Evolutionary conservation across 2,329 filamentous ascomycete genomes (phyloP).

Genomic region (Phaeosphaeriaceae sp.): DNA sequence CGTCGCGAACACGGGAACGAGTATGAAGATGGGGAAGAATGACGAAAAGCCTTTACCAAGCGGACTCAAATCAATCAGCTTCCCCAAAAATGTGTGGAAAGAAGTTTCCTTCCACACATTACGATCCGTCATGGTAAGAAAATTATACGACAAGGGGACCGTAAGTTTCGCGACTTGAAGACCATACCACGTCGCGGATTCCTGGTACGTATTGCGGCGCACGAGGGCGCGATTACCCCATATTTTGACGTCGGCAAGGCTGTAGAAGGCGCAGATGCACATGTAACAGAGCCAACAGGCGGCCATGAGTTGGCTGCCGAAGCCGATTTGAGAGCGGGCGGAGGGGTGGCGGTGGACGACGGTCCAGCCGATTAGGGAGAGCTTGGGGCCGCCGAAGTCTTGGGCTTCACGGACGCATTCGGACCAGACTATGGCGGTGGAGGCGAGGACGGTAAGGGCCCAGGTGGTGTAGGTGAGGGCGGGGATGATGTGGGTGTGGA

Average conservation of each 20-base stretch:
- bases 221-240: conserved; percentile 95
- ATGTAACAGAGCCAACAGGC: conserved; percentile 94
- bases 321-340: conserved; percentile 76
- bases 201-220: conserved; percentile 86
- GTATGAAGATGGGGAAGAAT: conserved; percentile 85
- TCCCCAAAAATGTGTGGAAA: conserved; percentile 87
- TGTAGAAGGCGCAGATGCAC: conserved; percentile 85
- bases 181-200: conserved; percentile 95
- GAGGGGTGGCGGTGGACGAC: conserved; percentile 78
- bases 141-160: conserved; percentile 94
- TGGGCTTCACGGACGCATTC: conserved; percentile 84
- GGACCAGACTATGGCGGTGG: conserved; percentile 87
- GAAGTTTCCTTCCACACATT: conserved; percentile 76
- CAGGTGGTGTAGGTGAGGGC: conserved; percentile 69
- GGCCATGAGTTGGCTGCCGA: conserved; percentile 84
- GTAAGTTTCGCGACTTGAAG: conserved; percentile 91
- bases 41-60: conserved; percentile 85
- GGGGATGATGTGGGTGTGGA: conserved; percentile 77
- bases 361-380: conserved; percentile 72
- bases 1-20: conserved; percentile 84
- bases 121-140: conserved; percentile 83
- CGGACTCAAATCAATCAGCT: conserved; percentile 80
- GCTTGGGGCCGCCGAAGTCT: conserved; percentile 61
- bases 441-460: conserved; percentile 74
- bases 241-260: conserved; percentile 92